Base-by-base conservation (phyloP, 148 eudicot genomes). In the Mesembryanthemum crystallinum region DNA sequence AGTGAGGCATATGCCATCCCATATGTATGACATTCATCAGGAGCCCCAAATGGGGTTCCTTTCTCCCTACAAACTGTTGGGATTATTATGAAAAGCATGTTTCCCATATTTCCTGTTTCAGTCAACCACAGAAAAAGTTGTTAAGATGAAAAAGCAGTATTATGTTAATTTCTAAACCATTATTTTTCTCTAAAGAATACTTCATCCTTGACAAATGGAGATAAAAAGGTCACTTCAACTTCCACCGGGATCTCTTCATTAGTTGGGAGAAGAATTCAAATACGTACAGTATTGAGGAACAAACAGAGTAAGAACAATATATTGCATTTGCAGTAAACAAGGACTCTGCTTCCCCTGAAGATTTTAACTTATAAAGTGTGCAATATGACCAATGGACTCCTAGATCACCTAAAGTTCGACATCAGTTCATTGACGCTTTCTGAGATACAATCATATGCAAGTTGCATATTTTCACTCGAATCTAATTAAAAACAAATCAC, bases 11-110 rank as follows among this genome's bases (percentile, higher is more conserved):
- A 93, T 23, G 89, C 91, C 81, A 91, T 78, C 55, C 90, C 98
- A 55, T 83, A 84, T 47, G 74, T 79, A 70, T 80, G 77, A 71
- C 98, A 93, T 10, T 60, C 88, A 81, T 80, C 86, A 28, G 92
- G 81, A 71, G 69, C 85, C 39, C 96, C 98, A 76, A 93, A 93
- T 1, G 96, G 96, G 67, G 89, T 90, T 52, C 86, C 91, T 76
- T 80, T 87, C 84, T 93, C 96, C 77, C 85, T 88, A 71, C 98
- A 93, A 67, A 91, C 87, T 59, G 98, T 89, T 49, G 98, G 98
- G 52, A 93, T 81, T 54, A 93, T 87, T 73, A 93, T 93, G 51
- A 93, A 71, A 42, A 80, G 88, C 85, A 93, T 76, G 80, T 88
- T 91, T 43, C 96, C 96, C 87, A 88, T 74, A 79, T 92, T 92